Evolutionary conservation across 169 alveolate genomes (phyloP), one percentile per base, ranked within the genome.

Genomic region (Besnoitia besnoiti): DNA sequence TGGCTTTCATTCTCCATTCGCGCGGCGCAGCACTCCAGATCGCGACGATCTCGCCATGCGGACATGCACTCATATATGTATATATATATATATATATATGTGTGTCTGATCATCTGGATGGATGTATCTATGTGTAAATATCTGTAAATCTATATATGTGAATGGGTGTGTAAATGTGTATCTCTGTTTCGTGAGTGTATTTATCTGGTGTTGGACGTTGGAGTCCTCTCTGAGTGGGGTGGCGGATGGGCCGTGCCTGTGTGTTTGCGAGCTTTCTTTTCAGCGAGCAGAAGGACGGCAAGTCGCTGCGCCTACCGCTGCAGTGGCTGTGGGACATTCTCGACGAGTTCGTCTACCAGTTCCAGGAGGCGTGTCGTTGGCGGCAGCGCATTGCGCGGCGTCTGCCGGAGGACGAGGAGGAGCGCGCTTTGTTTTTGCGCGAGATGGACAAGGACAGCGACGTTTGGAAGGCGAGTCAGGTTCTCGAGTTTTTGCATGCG

Each of bases 301-400:
- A 94, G 85, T 90, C 94, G 55, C 90, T 97, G 77, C 94, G 95
- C 47, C 94, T 97, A 91, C 98, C 98, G 35, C 93, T 96, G 39
- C 95, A 96, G 47, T 97, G 98, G 98, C 94, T 96, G 39, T 96
- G 98, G 97, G 98, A 97, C 33, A 96, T 97, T 85, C 91, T 96
- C 30, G 98, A 96, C 59, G 98, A 97, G 85, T 97, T 96, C 67
- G 96, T 97, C 55, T 97, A 97, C 79, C 98, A 97, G 89, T 94
- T 96, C 10, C 98, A 97, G 82, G 97, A 96, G 30, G 92, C 96
- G 93, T 96, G 98, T 67, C 95, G 95, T 75, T 94, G 89, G 73
- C 82, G 84, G 51, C 37, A 77, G 85, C 49, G 85, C 33, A 27
- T 93, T 35, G 61, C 95, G 67, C 89, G 92, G 89, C 90, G 79